These are phyloP conservation scores for Sphaerosporella brunnea DNA, from an alignment of 495 filamentous ascomycete species.

Conservation along the genomic window DNA sequence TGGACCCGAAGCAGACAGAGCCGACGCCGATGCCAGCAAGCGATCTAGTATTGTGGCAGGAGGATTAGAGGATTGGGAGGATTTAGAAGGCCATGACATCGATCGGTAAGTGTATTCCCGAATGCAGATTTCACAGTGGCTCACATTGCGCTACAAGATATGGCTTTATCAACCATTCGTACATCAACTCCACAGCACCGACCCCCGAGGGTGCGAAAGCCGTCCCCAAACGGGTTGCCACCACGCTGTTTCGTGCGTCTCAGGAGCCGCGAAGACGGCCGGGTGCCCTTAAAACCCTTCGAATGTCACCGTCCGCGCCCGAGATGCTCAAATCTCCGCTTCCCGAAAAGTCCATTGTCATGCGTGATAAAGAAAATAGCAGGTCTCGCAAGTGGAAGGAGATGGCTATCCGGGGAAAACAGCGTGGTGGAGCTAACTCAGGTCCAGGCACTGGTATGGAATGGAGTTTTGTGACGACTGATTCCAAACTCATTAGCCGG, in stretches of 20 bases:
- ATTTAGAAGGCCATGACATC: constrained; percentile 68
- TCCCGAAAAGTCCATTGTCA: constrained; percentile 16
- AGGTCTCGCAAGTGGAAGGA: constrained; percentile 91
- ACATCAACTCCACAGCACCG: constrained; percentile 22
- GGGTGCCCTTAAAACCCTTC: constrained; percentile 26
- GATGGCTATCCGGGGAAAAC: constrained; percentile 55
- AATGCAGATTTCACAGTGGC: neutral
- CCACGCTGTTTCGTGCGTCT: constrained; percentile 19
- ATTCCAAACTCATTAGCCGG: constrained; percentile 71
- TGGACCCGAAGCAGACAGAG: too few relatives aligned
- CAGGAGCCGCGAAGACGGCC: constrained; percentile 25
- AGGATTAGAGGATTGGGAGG: constrained; percentile 89
- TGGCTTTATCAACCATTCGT: constrained; percentile 61
- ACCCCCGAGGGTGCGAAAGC: constrained; percentile 4
- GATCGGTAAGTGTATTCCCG: constrained; percentile 36
- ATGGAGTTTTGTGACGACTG: constrained; percentile 73
- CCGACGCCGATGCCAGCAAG: too few relatives aligned
- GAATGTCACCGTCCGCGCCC: constrained; percentile 20
- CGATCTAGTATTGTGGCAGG: too few relatives aligned
- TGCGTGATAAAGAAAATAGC: constrained; percentile 63
- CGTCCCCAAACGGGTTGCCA: constrained; percentile 28
- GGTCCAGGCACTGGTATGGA: constrained; percentile 58
- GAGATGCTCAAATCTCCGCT: constrained; percentile 23
- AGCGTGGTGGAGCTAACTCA: constrained; percentile 28
- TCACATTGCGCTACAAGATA: constrained; percentile 35